Conservation (phyloP, 441 rosid species). For the Syzygium malaccense region DNA sequence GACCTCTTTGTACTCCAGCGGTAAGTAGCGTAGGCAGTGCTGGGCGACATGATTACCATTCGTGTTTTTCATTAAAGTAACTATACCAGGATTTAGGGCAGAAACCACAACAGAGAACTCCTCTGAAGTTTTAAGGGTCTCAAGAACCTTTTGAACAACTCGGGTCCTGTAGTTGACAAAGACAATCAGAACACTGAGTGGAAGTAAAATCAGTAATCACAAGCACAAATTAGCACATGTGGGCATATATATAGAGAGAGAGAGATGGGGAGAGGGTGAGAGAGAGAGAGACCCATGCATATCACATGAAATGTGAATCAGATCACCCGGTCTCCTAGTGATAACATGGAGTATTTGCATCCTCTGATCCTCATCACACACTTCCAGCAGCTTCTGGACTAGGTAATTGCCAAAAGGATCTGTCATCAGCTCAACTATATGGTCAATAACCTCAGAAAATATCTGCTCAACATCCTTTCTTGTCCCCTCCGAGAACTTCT, state of each 20-base stretch:
- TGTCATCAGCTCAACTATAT: slow-evolving; percentile 65
- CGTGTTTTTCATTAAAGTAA: slow-evolving; percentile 62
- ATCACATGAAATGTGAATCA: slow-evolving; percentile 70
- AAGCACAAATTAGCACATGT: background rate
- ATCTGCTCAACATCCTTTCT: slow-evolving; percentile 57
- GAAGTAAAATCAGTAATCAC: background rate
- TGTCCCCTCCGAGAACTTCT: slow-evolving; percentile 58
- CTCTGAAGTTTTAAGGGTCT: slow-evolving; percentile 48
- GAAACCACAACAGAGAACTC: slow-evolving; percentile 44
- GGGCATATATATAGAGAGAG: background rate
- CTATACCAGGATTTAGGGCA: slow-evolving; percentile 58
- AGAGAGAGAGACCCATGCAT: slow-evolving; percentile 61
- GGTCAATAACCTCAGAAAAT: slow-evolving; percentile 60
- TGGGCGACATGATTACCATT: slow-evolving; percentile 81
- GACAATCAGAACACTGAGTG: background rate
- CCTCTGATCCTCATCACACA: slow-evolving; percentile 60
- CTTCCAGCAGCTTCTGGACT: slow-evolving; percentile 80
- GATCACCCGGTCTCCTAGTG: slow-evolving; percentile 48
- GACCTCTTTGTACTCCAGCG: slow-evolving; percentile 54
- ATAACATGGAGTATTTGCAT: slow-evolving; percentile 53
- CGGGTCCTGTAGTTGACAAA: slow-evolving; percentile 46
- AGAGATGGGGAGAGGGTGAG: background rate
- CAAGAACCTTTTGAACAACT: slow-evolving; percentile 72
- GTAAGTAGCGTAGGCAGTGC: slow-evolving; percentile 55
- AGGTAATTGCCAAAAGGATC: slow-evolving; percentile 84